Conservation (phyloP, 148 eudicot species). For the Cornus suecica region DNA sequence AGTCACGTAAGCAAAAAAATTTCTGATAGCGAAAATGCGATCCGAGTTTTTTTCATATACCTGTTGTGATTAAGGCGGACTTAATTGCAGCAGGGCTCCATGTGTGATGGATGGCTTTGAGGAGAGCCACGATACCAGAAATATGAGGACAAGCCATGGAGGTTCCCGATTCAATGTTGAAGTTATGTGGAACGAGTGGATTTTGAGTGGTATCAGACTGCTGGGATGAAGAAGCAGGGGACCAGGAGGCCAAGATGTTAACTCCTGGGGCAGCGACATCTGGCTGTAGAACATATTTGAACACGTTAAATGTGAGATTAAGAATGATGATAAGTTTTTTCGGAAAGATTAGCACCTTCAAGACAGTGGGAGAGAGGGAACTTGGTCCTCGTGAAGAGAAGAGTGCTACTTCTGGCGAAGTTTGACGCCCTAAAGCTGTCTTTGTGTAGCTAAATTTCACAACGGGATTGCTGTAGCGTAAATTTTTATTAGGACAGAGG, state of each 20-base stretch:
- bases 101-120: constrained; percentile 45
- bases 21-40: neutral
- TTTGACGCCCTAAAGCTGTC: constrained; percentile 37
- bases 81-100: constrained; percentile 62
- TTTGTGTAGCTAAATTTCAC: constrained; percentile 31
- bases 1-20: constrained; percentile 2
- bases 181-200: constrained; percentile 13
- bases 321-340: neutral
- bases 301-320: neutral
- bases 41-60: constrained; percentile 15
- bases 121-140: constrained; percentile 46
- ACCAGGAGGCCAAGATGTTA: constrained; percentile 49
- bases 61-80: constrained; percentile 55
- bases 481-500: neutral
- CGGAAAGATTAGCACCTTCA: constrained; percentile 31
- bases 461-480: constrained; percentile 31
- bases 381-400: constrained; percentile 58
- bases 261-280: constrained; percentile 62
- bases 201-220: neutral
- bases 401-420: constrained; percentile 41
- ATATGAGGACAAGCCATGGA: constrained; percentile 60
- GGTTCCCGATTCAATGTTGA: constrained; percentile 34
- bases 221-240: constrained; percentile 19
- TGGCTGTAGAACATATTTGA: constrained; percentile 33
- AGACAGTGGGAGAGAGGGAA: constrained; percentile 42